Conservation (phyloP, 169 alveolate species). For the Miamiensis avidus region DNA sequence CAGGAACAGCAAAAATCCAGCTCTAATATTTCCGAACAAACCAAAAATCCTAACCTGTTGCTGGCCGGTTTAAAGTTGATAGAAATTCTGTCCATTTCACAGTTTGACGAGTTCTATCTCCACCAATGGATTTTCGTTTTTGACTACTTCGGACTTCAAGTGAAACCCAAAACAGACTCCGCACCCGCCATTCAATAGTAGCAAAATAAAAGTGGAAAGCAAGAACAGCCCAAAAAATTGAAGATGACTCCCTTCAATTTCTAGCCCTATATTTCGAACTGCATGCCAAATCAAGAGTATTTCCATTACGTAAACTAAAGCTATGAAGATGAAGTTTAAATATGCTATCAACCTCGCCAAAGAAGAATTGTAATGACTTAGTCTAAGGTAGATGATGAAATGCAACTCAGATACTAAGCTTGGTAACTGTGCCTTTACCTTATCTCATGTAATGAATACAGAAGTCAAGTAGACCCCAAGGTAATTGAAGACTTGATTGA, state of each 20-base stretch:
- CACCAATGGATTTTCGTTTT: slow-evolving; percentile 51
- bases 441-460: slow-evolving; percentile 18
- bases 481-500: slow-evolving; percentile 45
- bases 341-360: neutral
- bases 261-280: slow-evolving; percentile 36
- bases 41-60: slow-evolving; percentile 26
- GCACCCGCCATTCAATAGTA: neutral
- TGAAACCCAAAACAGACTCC: neutral
- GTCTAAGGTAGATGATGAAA: slow-evolving; percentile 38
- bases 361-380: slow-evolving; percentile 35
- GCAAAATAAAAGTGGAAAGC: neutral
- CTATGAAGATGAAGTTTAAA: slow-evolving; percentile 7
- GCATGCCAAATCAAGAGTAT: slow-evolving; percentile 22
- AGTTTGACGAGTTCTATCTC: slow-evolving; percentile 40
- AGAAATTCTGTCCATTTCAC: slow-evolving; percentile 37
- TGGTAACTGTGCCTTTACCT: slow-evolving; percentile 30
- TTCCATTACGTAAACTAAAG: slow-evolving; percentile 23
- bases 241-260: slow-evolving; percentile 39
- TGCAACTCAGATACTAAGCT: slow-evolving; percentile 28
- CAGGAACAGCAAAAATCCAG: no score
- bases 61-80: slow-evolving; percentile 44
- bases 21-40: neutral
- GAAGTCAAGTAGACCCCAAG: slow-evolving; percentile 13
- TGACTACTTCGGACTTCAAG: slow-evolving; percentile 41
- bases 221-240: neutral